These are phyloP conservation scores for Ophiostoma tasmaniense DNA, from an alignment of 2,329 filamentous ascomycete species.

Conservation along the genomic window DNA sequence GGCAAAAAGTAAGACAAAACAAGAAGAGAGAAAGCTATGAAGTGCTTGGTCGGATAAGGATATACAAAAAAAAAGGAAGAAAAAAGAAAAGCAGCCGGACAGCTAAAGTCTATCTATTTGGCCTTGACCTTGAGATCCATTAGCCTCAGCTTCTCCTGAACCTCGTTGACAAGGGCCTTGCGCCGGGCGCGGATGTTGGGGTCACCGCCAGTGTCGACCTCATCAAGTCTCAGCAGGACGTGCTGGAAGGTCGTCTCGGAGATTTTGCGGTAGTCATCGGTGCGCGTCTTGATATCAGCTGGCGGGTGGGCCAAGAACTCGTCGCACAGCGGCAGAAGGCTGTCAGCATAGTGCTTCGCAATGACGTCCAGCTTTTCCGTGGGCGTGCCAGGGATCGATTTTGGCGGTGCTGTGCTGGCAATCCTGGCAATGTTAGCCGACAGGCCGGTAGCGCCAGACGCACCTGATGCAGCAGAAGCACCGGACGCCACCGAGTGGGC, in stretches of 20 bases:
- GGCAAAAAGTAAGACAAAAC: neutral
- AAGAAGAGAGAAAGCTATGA: neutral
- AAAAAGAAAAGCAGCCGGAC: neutral
- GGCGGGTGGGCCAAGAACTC: conserved; percentile 57
- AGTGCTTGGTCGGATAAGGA: neutral
- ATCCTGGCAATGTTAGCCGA: conserved; percentile 14
- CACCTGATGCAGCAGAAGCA: conserved; percentile 7
- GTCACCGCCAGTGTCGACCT: conserved; percentile 64
- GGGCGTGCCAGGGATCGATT: conserved; percentile 34
- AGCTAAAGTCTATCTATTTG: neutral
- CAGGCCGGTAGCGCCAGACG: conserved; percentile 26
- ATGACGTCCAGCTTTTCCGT: conserved; percentile 61
- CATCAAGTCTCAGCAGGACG: conserved; percentile 67
- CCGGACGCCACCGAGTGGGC: conserved; percentile 30
- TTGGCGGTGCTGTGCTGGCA: conserved; percentile 22
- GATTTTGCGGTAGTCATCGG: conserved; percentile 66
- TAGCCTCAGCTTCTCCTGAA: conserved; percentile 56
- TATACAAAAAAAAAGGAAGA: neutral
- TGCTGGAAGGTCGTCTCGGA: conserved; percentile 70
- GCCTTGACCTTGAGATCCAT: conserved; percentile 43
- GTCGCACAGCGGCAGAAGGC: conserved; percentile 57
- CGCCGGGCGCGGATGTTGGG: conserved; percentile 53
- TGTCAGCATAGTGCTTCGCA: conserved; percentile 51
- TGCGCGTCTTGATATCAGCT: conserved; percentile 54
- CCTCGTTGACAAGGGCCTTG: conserved; percentile 64